Evolutionary conservation across 805 yeast species (phyloP).

Genomic region (Nakazawaea ambrosiae): DNA sequence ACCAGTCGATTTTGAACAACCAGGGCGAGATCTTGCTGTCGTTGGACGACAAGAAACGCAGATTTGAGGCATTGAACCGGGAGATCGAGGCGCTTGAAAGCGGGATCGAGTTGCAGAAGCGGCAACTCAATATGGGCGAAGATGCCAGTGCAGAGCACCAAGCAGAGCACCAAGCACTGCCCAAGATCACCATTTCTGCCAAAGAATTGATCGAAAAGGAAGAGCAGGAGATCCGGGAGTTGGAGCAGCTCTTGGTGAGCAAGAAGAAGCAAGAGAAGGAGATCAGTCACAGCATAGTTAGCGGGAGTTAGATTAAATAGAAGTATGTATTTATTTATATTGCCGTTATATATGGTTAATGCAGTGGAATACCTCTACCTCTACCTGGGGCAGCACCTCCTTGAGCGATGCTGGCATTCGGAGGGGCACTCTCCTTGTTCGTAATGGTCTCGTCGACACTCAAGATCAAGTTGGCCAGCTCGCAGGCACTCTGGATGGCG

Average conservation of each 20-base stretch:
- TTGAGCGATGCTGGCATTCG: slow-evolving; percentile 41
- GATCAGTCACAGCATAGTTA: slow-evolving; percentile 4
- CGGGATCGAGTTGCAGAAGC: slow-evolving; percentile 35
- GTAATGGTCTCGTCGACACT: slow-evolving; percentile 94
- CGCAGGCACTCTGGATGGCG: slow-evolving; percentile 94
- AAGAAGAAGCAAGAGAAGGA: slow-evolving; percentile 8
- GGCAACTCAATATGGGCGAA: slow-evolving; percentile 10
- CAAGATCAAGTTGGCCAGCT: slow-evolving; percentile 87
- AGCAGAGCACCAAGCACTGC: too few relatives aligned
- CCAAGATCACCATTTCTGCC: slow-evolving; percentile 20
- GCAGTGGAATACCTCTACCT: slow-evolving; percentile 62
- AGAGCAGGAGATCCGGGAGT: slow-evolving; percentile 34
- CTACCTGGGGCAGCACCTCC: slow-evolving; percentile 43
- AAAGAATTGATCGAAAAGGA: slow-evolving; percentile 36
- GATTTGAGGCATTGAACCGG: slow-evolving; percentile 26
- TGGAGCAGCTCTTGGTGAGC: slow-evolving; percentile 31
- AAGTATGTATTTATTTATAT: too few relatives aligned
- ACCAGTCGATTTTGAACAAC: slow-evolving; percentile 29
- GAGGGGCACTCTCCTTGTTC: slow-evolving; percentile 56
- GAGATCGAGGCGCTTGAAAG: slow-evolving; percentile 37
- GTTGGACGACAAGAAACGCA: slow-evolving; percentile 13
- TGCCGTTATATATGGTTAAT: too few relatives aligned
- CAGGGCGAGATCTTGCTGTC: neutral
- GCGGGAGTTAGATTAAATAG: neutral
- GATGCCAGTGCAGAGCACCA: too few relatives aligned